Evolutionary conservation across 306 rosid genomes (phyloP).

Genomic region (Datisca glomerata): DNA sequence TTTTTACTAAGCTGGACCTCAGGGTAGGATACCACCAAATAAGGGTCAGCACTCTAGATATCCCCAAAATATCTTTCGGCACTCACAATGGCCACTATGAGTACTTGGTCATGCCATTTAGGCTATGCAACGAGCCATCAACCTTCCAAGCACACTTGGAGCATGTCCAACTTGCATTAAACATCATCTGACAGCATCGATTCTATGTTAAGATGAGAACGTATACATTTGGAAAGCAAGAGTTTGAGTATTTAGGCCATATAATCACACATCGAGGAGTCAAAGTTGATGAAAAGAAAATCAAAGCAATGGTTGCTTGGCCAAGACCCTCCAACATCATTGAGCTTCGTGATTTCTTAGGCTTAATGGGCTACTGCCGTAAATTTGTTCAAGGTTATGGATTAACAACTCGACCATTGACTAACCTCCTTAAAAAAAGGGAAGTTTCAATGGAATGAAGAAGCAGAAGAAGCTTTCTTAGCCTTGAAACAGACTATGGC

Average conservation of each 20-base stretch:
- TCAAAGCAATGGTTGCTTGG: not conserved
- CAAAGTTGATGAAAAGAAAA: not conserved
- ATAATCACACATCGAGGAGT: not conserved
- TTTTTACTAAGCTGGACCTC: no score
- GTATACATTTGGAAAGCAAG: not conserved
- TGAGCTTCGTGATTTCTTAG: not conserved
- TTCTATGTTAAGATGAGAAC: no score
- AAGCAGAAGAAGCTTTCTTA: not conserved
- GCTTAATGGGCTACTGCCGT: not conserved
- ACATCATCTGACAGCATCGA: no score
- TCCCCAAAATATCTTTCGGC: no score
- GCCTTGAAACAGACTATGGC: not conserved
- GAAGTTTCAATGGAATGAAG: not conserved
- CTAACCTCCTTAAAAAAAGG: not conserved
- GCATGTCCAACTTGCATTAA: not conserved
- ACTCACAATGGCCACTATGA: not conserved
- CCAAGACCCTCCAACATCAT: no score
- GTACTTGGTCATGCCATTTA: not conserved
- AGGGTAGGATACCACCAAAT: no score
- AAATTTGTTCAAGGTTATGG: slow-evolving; percentile 1
- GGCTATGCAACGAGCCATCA: not conserved
- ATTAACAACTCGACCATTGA: not conserved
- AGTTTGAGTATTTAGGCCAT: not conserved
- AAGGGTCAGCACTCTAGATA: no score
- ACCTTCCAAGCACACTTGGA: not conserved